Evolutionary conservation across 768 basidiomycete genomes (phyloP).

Genomic region (Rhodotorula sphaerocarpa): DNA sequence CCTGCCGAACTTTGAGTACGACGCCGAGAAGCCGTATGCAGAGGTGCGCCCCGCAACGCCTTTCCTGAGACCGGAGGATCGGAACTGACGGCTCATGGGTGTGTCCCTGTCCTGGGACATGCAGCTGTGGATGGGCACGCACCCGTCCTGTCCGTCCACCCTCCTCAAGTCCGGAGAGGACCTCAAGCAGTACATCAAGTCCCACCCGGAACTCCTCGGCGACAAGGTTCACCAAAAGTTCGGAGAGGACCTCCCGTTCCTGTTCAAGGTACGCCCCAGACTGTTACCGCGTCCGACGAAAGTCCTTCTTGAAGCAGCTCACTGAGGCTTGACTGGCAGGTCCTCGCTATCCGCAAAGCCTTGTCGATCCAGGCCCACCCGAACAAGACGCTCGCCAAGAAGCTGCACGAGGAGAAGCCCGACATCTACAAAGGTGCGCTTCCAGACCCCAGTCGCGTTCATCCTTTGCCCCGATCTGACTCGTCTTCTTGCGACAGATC

Average conservation of each 20-base stretch:
- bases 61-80: too few relatives aligned
- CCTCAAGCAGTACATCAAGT: slow-evolving; percentile 56
- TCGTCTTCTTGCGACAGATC: slow-evolving; percentile 49
- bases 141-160: slow-evolving; percentile 63
- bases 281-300: slow-evolving; percentile 65
- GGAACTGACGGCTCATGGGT: too few relatives aligned
- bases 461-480: background rate
- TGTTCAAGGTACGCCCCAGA: slow-evolving; percentile 62
- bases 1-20: slow-evolving; percentile 59
- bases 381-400: slow-evolving; percentile 70
- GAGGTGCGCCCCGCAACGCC: slow-evolving; percentile 57
- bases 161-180: slow-evolving; percentile 49
- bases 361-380: slow-evolving; percentile 88
- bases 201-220: slow-evolving; percentile 64
- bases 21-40: slow-evolving; percentile 73
- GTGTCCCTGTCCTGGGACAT: background rate
- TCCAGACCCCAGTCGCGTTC: background rate
- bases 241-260: slow-evolving; percentile 71
- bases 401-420: slow-evolving; percentile 59
- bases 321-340: too few relatives aligned
- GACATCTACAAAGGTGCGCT: slow-evolving; percentile 80
- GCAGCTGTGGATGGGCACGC: slow-evolving; percentile 99
- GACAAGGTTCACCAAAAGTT: slow-evolving; percentile 53
- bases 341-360: slow-evolving; percentile 74
- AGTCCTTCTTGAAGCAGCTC: slow-evolving; percentile 51